Evolutionary conservation across 176 grass and related monocot species (phyloP).

Genomic region (Oryza glaberrima): DNA sequence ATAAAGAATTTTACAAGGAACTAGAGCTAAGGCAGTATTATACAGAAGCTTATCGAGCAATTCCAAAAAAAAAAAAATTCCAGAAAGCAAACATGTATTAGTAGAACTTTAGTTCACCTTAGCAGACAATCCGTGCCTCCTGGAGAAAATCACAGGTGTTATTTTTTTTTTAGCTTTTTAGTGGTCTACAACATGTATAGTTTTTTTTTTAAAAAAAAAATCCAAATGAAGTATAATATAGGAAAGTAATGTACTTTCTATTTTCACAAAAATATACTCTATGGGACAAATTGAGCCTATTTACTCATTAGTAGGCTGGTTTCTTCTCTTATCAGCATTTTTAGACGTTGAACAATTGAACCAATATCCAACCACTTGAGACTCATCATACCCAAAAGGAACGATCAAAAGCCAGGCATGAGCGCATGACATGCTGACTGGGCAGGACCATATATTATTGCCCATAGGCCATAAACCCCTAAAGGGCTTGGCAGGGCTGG

Average conservation of each 20-base stretch:
- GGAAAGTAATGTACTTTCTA: not conserved
- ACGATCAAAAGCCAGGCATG: not conserved
- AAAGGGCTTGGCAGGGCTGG: not conserved
- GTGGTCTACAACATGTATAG: not conserved
- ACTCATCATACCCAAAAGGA: not conserved
- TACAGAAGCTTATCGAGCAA: not conserved
- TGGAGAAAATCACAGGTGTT: not conserved
- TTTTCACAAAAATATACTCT: not conserved
- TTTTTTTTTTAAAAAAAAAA: not conserved
- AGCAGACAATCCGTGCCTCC: not conserved
- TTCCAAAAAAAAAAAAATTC: not conserved
- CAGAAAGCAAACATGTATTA: not conserved
- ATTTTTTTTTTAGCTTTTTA: not conserved
- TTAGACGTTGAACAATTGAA: not conserved
- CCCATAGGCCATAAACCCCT: not conserved
- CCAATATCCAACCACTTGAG: not conserved
- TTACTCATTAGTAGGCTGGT: not conserved
- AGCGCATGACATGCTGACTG: not conserved
- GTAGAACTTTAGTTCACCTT: not conserved
- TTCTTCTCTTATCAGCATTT: not conserved
- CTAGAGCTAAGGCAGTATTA: not conserved
- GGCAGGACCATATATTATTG: not conserved
- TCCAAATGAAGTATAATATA: constrained; percentile 1
- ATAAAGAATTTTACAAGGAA: not conserved
- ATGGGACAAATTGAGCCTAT: not conserved